phyloP scores from a whole-genome alignment of 2,329 filamentous ascomycete species.

The Pseudofabraea citricarpa region DNA sequence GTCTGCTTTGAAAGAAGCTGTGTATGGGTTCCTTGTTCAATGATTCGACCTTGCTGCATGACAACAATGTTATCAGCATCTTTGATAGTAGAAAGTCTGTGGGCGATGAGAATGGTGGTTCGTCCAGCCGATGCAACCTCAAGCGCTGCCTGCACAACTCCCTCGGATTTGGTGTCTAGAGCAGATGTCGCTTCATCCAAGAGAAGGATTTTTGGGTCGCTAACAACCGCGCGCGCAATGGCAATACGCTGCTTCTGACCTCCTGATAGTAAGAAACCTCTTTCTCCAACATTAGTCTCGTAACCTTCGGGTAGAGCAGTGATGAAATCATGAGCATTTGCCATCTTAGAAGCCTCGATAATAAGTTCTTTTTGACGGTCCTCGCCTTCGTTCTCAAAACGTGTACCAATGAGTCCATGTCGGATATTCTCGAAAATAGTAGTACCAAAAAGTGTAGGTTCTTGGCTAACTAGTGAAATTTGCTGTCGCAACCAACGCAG shows the following conservation, averaged over 20 bases:
- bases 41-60: slow-evolving; percentile 77
- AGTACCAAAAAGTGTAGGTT: slow-evolving; percentile 84
- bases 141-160: slow-evolving; percentile 87
- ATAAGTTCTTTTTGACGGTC: slow-evolving; percentile 69
- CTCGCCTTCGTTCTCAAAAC: slow-evolving; percentile 61
- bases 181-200: slow-evolving; percentile 94
- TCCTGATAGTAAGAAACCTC: slow-evolving; percentile 86
- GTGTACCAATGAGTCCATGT: slow-evolving; percentile 85
- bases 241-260: slow-evolving; percentile 97
- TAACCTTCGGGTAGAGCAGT: slow-evolving; percentile 78
- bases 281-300: slow-evolving; percentile 90
- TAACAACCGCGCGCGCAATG: slow-evolving; percentile 86
- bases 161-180: slow-evolving; percentile 91
- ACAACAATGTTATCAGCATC: slow-evolving; percentile 95
- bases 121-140: slow-evolving; percentile 80
- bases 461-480: slow-evolving; percentile 88
- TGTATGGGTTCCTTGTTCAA: slow-evolving; percentile 89
- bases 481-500: slow-evolving; percentile 88
- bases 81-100: slow-evolving; percentile 90
- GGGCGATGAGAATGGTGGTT: slow-evolving; percentile 94
- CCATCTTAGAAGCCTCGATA: slow-evolving; percentile 77
- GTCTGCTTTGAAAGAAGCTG: slow-evolving; percentile 64
- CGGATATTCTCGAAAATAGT: slow-evolving; percentile 87
- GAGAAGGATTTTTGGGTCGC: slow-evolving; percentile 84
- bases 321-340: slow-evolving; percentile 94